These are phyloP conservation scores for Fusarium humuli DNA, from an alignment of 2,329 filamentous ascomycete species.

Conservation along the genomic window DNA sequence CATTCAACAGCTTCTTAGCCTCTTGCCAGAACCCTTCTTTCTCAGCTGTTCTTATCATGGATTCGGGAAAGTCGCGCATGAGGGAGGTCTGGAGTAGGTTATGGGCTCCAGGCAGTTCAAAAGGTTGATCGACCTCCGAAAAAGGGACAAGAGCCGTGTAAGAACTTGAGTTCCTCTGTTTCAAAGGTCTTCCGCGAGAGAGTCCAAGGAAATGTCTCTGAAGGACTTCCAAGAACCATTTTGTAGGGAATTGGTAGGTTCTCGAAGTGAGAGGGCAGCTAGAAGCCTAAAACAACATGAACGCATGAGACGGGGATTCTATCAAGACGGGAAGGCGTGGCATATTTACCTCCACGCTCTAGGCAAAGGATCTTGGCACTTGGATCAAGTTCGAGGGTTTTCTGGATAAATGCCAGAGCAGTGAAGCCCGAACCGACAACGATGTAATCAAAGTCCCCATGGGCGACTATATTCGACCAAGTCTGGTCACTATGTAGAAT, in stretches of 20 bases:
- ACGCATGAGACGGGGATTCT: not conserved
- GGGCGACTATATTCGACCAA: not conserved
- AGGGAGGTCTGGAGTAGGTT: not conserved
- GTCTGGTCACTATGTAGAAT: not conserved
- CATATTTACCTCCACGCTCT: not conserved
- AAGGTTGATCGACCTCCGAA: not conserved
- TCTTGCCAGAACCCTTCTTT: not conserved
- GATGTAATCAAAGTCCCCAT: conserved; percentile 3
- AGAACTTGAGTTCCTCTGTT: not conserved
- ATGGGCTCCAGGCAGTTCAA: conserved; percentile 1
- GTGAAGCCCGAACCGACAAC: conserved; percentile 1
- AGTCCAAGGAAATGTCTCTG: not conserved
- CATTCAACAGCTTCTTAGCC: not conserved
- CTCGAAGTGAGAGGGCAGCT: conserved; percentile 1
- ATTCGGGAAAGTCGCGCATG: not conserved
- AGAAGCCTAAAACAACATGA: not conserved
- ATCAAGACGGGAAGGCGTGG: not conserved
- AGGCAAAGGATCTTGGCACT: not conserved
- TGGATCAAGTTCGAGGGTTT: not conserved
- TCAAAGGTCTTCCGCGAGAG: not conserved
- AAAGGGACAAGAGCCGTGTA: not conserved
- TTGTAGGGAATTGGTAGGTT: conserved; percentile 4
- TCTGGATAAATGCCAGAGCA: conserved; percentile 1
- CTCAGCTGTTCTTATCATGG: not conserved
- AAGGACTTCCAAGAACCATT: conserved; percentile 1